Evolutionary conservation across 2,329 filamentous ascomycete species (phyloP), one percentile per base, ranked within the genome.

Genomic region (Xylariaceae sp.): DNA sequence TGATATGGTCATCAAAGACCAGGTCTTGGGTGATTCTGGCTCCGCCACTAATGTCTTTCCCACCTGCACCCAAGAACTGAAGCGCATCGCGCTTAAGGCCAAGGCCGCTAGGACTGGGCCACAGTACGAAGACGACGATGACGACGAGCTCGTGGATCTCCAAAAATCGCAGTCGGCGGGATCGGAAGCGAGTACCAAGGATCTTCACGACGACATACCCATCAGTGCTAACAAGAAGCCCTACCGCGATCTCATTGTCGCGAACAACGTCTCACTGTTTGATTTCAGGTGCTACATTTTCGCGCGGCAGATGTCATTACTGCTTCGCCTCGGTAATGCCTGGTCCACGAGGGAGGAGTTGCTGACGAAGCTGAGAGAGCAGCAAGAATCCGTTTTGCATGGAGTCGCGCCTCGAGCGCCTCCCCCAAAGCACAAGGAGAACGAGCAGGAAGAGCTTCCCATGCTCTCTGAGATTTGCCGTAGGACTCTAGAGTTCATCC

Each of bases 201-300:
- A 77, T 39, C 65, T 68, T 1, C 71, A 75, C 47, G 75, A 79
- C 52, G 78, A 83, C 42, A 83, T 85, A 42, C 76, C 82, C 22
- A 78, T 86, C 56, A 81, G 77, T 54, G 73, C 82, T 10, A 76
- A 78, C 1, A 83, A 82, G 55, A 96, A 96, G 66, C 80, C 88
- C 1, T 99, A 97, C 65, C 83, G 92, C 45, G 90, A 95, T 49
- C 82, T 95, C 61, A 99, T 99, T 43, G 75, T 99, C 36, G 86
- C 89, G 12, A 99, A 95, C 71, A 89, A 96, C 57, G 95, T 99
- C 33, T 99, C 94, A 0, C 77, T 96, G 2, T 96, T 97, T 64
- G 94, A 99, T 67, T 97, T 99, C 66, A 80, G 89, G 44, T 89
- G 87, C 59, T 99, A 99, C 66, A 84, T 99, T 11, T 99, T 97